A percentile compares a stretch with the other conserved stretches of the same genome.
Conservation (phyloP, 805 yeast species). For the Candida khao-thaluensis region DNA sequence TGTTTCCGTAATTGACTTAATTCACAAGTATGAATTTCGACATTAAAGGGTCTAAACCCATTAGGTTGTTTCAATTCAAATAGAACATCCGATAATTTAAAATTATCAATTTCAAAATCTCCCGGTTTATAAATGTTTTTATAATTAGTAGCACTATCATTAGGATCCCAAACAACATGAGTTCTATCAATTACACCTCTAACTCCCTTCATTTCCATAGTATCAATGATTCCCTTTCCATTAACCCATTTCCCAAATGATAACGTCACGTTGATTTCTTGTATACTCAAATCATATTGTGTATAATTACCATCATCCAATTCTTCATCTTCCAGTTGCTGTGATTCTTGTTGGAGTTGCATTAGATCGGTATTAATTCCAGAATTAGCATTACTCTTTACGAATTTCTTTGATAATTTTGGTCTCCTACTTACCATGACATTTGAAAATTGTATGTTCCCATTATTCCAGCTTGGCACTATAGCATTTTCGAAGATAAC, state of each 20-base stretch:
- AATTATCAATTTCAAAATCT: constrained; percentile 87
- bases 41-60: constrained; percentile 78
- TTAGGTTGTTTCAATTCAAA: constrained; percentile 81
- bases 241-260: constrained; percentile 85
- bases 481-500: constrained; percentile 92
- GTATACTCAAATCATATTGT: constrained; percentile 89
- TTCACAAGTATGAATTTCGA: constrained; percentile 86
- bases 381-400: constrained; percentile 53
- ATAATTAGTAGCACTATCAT: constrained; percentile 81
- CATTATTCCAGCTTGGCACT: constrained; percentile 90
- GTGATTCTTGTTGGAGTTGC: constrained; percentile 39
- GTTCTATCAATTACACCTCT: constrained; percentile 93
- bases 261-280: constrained; percentile 75
- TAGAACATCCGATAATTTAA: constrained; percentile 79
- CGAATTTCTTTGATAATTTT: constrained; percentile 49
- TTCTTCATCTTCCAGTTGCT: constrained; percentile 44
- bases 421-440: constrained; percentile 89
- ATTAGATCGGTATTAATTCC: neutral
- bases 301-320: constrained; percentile 93
- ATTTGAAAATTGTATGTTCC: constrained; percentile 77
- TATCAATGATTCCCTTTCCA: constrained; percentile 84
- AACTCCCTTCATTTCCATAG: constrained; percentile 72
- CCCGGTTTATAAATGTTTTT: constrained; percentile 75
- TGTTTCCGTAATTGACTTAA: constrained; percentile 79
- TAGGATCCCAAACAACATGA: constrained; percentile 77